Evolutionary conservation across 371 early-diverging fungal species (phyloP).

Genomic region (Mucor velutinosus): DNA sequence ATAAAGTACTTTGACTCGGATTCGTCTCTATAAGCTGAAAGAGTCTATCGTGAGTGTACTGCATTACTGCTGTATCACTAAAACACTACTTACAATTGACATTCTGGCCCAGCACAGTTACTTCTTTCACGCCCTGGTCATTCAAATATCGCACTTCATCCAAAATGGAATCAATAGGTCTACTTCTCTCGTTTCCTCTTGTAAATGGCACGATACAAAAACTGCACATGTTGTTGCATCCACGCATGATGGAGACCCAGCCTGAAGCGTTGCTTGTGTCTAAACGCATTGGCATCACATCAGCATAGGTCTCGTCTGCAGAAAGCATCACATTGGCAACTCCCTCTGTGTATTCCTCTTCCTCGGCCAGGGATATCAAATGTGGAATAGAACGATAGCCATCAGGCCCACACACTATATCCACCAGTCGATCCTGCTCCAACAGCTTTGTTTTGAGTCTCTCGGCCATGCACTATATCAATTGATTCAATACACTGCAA

Average conservation of each 20-base stretch:
- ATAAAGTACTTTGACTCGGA: constrained; percentile 56
- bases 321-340: constrained; percentile 84
- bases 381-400: constrained; percentile 79
- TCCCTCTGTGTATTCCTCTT: constrained; percentile 63
- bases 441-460: constrained; percentile 73
- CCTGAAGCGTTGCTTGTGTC: constrained; percentile 63
- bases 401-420: constrained; percentile 83
- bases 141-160: constrained; percentile 67
- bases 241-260: constrained; percentile 78
- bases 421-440: constrained; percentile 73
- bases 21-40: constrained; percentile 67
- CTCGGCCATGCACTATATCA: constrained; percentile 71
- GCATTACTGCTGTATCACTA: background rate
- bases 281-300: constrained; percentile 76
- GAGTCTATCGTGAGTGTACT: background rate
- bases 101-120: constrained; percentile 81
- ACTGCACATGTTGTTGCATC: constrained; percentile 86
- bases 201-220: constrained; percentile 84
- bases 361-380: constrained; percentile 65
- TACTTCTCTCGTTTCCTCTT: constrained; percentile 69
- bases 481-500: background rate
- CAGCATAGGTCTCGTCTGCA: constrained; percentile 84
- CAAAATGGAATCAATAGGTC: constrained; percentile 74
- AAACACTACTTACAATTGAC: constrained; percentile 60
- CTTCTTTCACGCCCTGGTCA: constrained; percentile 75